Evolutionary conservation across 805 yeast genomes (phyloP).

Genomic region (Zygosaccharomyces rouxii): DNA sequence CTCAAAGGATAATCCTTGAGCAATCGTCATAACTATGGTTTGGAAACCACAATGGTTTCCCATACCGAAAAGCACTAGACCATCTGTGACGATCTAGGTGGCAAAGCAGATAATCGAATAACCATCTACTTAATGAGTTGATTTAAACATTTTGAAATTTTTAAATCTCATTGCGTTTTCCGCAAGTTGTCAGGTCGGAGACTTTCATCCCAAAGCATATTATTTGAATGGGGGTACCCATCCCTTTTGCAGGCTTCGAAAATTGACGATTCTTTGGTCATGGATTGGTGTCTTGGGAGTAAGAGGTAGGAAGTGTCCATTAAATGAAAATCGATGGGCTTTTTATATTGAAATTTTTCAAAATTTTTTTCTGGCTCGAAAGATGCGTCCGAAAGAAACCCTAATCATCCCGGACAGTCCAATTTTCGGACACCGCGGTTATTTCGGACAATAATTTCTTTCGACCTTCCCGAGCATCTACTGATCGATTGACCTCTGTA

Average conservation of each 20-base stretch:
- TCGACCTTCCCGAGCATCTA: background rate
- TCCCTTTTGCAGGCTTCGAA: constrained; percentile 65
- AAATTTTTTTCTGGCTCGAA: constrained; percentile 6
- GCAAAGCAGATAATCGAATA: constrained; percentile 9
- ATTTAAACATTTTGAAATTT: constrained; percentile 36
- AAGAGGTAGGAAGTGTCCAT: background rate
- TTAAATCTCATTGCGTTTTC: constrained; percentile 52
- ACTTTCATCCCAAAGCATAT: constrained; percentile 76
- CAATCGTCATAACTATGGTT: constrained; percentile 77
- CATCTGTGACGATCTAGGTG: constrained; percentile 17
- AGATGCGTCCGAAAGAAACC: background rate
- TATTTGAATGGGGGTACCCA: constrained; percentile 16
- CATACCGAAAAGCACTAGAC: constrained; percentile 50
- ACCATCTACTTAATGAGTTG: constrained; percentile 34
- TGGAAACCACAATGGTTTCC: constrained; percentile 49
- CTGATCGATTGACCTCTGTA: background rate
- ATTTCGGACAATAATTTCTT: background rate
- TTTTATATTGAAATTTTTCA: constrained; percentile 9
- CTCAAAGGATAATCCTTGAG: constrained; percentile 25
- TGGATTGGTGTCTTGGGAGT: constrained; percentile 43
- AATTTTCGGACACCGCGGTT: background rate
- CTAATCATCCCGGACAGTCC: constrained; percentile 4
- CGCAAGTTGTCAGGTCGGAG: constrained; percentile 70
- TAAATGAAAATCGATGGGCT: background rate
- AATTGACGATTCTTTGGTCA: constrained; percentile 67